phyloP scores from a whole-genome alignment of 345 rosid genomes.

The Citrus maxima region DNA sequence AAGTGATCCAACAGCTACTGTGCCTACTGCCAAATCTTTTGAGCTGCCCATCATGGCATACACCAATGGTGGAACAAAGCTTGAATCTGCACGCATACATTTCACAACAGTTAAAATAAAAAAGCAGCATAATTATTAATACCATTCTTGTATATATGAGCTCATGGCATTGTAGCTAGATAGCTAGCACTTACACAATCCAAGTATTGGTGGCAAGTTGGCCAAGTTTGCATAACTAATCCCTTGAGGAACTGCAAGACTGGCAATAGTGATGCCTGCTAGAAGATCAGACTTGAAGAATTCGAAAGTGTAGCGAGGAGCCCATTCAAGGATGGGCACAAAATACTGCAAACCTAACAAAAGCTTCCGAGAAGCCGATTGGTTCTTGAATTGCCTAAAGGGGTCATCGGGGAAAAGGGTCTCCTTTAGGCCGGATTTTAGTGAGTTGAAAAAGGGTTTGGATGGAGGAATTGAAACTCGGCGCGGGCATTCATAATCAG shows the following conservation, averaged over 20 bases:
- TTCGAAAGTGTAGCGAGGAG: constrained; percentile 71
- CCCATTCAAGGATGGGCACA: constrained; percentile 86
- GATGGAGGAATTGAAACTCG: constrained; percentile 68
- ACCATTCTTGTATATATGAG: background rate
- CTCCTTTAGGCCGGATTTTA: constrained; percentile 62
- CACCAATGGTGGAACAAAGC: constrained; percentile 90
- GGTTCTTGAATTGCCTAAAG: constrained; percentile 75
- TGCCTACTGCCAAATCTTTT: constrained; percentile 85
- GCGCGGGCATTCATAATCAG: constrained; percentile 38
- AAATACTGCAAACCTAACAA: constrained; percentile 64
- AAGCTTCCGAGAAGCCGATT: constrained; percentile 43
- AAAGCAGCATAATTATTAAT: background rate
- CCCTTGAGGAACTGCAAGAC: constrained; percentile 97
- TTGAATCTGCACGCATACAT: constrained; percentile 56
- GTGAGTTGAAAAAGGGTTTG: constrained; percentile 67
- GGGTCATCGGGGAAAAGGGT: constrained; percentile 96
- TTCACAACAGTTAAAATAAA: background rate
- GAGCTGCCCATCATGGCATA: constrained; percentile 98
- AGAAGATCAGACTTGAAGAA: constrained; percentile 79
- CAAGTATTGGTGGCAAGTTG: constrained; percentile 87
- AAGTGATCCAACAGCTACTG: constrained; percentile 85
- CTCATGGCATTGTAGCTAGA: background rate
- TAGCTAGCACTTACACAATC: constrained; percentile 57
- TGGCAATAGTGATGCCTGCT: constrained; percentile 90
- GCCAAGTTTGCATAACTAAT: constrained; percentile 91